phyloP scores from a whole-genome alignment of 495 filamentous ascomycete species.

The Penicillium angulare region DNA sequence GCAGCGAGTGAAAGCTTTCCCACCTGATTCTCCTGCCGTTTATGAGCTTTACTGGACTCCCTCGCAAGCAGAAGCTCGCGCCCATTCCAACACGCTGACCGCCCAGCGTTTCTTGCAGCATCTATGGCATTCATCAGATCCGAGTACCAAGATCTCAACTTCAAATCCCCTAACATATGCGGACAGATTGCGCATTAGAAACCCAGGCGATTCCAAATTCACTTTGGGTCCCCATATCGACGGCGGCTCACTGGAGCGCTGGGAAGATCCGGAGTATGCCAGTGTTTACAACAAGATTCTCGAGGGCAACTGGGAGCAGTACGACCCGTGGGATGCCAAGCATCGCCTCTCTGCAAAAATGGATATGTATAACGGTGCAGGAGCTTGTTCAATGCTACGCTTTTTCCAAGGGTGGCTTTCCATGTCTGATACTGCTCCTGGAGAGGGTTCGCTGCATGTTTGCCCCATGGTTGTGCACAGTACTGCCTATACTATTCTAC shows the following conservation, averaged over 20 bases:
- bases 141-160: conserved; percentile 58
- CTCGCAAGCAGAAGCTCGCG: conserved; percentile 69
- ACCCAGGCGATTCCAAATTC: conserved; percentile 67
- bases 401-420: conserved; percentile 89
- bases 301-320: conserved; percentile 74
- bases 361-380: conserved; percentile 79
- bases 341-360: conserved; percentile 65
- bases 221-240: conserved; percentile 85
- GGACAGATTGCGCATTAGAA: conserved; percentile 73
- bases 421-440: conserved; percentile 68
- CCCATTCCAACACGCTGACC: conserved; percentile 66
- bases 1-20: conserved; percentile 50
- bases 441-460: conserved; percentile 80
- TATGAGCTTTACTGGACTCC: conserved; percentile 90
- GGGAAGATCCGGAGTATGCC: conserved; percentile 80
- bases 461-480: conserved; percentile 73
- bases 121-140: conserved; percentile 68
- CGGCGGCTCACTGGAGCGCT: conserved; percentile 80
- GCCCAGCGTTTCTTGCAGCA: conserved; percentile 72
- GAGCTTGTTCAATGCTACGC: conserved; percentile 79
- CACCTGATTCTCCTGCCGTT: conserved; percentile 66
- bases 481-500: conserved; percentile 78
- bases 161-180: conserved; percentile 71
- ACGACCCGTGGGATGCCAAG: conserved; percentile 76
- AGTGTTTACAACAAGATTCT: conserved; percentile 72